These are phyloP conservation scores for Eucalyptus dawsonii DNA, from an alignment of 345 rosid species.

Conservation along the genomic window DNA sequence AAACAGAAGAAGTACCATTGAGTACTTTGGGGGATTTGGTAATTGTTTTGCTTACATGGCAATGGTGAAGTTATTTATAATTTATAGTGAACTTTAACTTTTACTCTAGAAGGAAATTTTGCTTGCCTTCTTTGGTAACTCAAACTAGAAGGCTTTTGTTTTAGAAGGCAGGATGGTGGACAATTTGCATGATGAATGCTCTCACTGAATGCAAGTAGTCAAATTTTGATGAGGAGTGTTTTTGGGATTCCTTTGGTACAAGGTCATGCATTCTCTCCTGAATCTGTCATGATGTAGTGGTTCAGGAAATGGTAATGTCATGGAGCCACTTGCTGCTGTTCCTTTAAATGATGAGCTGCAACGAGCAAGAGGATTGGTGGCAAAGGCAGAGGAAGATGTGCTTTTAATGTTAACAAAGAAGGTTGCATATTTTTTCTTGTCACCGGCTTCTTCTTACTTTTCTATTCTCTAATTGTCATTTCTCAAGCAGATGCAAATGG, in stretches of 20 bases:
- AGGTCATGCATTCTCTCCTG: not conserved
- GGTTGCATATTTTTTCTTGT: constrained; percentile 18
- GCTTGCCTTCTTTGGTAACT: not conserved
- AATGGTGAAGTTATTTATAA: not conserved
- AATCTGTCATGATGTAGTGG: constrained; percentile 36
- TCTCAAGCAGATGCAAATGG: constrained; percentile 50
- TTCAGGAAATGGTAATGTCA: constrained; percentile 60
- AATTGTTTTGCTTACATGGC: not conserved
- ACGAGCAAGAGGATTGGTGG: constrained; percentile 54
- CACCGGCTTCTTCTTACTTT: not conserved
- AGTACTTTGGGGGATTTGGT: not conserved
- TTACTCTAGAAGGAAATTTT: not conserved
- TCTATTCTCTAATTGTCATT: constrained; percentile 4
- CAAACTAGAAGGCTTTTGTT: not conserved
- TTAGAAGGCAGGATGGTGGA: not conserved
- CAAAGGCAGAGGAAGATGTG: constrained; percentile 75
- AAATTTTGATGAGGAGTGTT: not conserved
- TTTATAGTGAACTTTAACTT: not conserved
- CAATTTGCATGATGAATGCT: not conserved
- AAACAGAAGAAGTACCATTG: not conserved
- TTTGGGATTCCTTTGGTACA: not conserved
- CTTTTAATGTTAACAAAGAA: constrained; percentile 66
- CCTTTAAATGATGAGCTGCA: constrained; percentile 81
- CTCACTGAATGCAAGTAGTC: not conserved
- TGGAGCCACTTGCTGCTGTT: constrained; percentile 79